These are phyloP conservation scores for Fusarium abutilonis DNA, from an alignment of 2,329 filamentous ascomycete genomes.

Conservation along the genomic window DNA sequence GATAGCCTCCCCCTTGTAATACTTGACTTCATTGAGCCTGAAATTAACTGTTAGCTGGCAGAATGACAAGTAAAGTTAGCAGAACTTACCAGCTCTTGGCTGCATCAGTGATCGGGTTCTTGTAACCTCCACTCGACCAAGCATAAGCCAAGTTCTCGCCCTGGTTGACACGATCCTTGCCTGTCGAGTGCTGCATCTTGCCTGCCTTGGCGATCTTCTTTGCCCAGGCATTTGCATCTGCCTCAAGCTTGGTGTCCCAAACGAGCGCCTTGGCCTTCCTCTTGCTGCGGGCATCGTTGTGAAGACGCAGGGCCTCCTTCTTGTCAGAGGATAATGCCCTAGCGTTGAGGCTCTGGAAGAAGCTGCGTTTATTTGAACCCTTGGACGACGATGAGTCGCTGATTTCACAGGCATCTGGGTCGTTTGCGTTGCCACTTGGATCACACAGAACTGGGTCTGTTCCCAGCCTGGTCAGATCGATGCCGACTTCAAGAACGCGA, in stretches of 20 bases:
- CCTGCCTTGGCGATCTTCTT: slow-evolving; percentile 29
- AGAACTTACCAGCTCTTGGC: slow-evolving; percentile 31
- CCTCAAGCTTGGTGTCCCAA: slow-evolving; percentile 31
- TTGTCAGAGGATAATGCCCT: slow-evolving; percentile 34
- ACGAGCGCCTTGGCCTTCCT: slow-evolving; percentile 25
- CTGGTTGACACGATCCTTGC: slow-evolving; percentile 20
- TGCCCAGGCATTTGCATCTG: slow-evolving; percentile 27
- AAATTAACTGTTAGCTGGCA: neutral
- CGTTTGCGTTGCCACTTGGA: neutral
- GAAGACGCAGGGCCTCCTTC: slow-evolving; percentile 19
- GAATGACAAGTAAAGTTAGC: rapidly evolving
- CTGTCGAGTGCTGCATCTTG: slow-evolving; percentile 28
- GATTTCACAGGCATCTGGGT: neutral
- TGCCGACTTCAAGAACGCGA: neutral
- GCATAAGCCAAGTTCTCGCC: slow-evolving; percentile 41
- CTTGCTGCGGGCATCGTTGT: slow-evolving; percentile 34
- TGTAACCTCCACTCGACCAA: slow-evolving; percentile 18
- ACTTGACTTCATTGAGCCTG: slow-evolving; percentile 35
- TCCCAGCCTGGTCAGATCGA: neutral
- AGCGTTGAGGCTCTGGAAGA: neutral
- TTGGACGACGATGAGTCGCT: neutral
- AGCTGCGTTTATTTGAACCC: neutral
- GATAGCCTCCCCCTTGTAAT: slow-evolving; percentile 37
- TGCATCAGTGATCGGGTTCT: slow-evolving; percentile 27
- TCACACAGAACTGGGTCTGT: neutral